Percentiles rank a stretch among this genome's conserved stretches.
phyloP scores from a whole-genome alignment of 179 eudicot species.

The Drosera spatulata region DNA sequence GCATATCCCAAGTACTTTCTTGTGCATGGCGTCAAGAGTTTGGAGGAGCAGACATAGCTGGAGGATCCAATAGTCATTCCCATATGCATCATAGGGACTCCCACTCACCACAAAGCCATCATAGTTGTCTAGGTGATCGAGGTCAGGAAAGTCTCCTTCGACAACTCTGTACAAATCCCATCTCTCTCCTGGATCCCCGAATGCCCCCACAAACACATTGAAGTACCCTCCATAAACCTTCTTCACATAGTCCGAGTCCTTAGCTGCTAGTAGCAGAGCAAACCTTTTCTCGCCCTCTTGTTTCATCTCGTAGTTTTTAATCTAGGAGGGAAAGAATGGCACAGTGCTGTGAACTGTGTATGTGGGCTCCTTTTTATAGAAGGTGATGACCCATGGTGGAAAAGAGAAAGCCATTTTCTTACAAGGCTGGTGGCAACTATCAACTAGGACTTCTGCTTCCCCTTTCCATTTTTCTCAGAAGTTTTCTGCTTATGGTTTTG shows the following conservation, averaged over 20 bases:
- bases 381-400: too few species aligned
- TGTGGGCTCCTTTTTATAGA: too few species aligned
- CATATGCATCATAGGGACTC: constrained; percentile 40
- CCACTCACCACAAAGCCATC: constrained; percentile 50
- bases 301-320: not conserved
- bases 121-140: constrained; percentile 21
- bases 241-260: constrained; percentile 37
- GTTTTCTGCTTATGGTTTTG: too few species aligned
- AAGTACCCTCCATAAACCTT: constrained; percentile 23
- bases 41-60: constrained; percentile 30
- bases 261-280: constrained; percentile 35
- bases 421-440: too few species aligned
- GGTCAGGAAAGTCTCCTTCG: constrained; percentile 35
- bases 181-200: constrained; percentile 19
- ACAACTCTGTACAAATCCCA: constrained; percentile 48
- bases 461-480: too few species aligned
- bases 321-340: not conserved
- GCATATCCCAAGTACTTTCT: constrained; percentile 38
- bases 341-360: too few species aligned
- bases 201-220: constrained; percentile 21
- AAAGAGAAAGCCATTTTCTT: too few species aligned
- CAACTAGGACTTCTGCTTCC: too few species aligned
- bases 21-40: constrained; percentile 18
- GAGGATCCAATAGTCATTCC: constrained; percentile 36
- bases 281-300: constrained; percentile 10